Percentiles rank a stretch among this genome's conserved stretches.
Evolutionary conservation across 2,329 filamentous ascomycete species (phyloP).

Genomic region (Talaromyces sp.): DNA sequence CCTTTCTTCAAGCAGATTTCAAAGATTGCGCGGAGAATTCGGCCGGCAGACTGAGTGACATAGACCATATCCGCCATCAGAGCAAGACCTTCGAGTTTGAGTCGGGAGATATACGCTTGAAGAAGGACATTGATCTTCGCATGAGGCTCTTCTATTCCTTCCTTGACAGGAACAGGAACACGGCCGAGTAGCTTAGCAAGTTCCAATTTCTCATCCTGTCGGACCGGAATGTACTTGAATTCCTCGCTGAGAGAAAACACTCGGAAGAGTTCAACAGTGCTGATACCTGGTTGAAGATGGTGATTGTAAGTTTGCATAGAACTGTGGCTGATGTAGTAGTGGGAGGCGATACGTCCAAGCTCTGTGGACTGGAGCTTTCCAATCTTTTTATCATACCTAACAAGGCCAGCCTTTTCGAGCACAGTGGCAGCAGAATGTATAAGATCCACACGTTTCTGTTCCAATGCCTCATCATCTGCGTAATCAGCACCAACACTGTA

Average conservation of each 20-base stretch:
- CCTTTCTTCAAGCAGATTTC: slow-evolving; percentile 97
- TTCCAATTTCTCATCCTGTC: slow-evolving; percentile 96
- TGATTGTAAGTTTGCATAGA: slow-evolving; percentile 98
- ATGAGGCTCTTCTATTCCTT: slow-evolving; percentile 93
- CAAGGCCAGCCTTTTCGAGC: slow-evolving; percentile 79
- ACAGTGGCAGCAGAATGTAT: slow-evolving; percentile 89
- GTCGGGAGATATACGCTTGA: slow-evolving; percentile 92
- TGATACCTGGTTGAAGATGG: slow-evolving; percentile 88
- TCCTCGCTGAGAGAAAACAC: slow-evolving; percentile 95
- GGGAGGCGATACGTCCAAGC: slow-evolving; percentile 89
- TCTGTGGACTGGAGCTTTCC: slow-evolving; percentile 89
- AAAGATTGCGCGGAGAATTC: slow-evolving; percentile 92
- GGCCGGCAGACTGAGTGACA: slow-evolving; percentile 94
- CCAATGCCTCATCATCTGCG: slow-evolving; percentile 82
- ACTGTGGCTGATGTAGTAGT: slow-evolving; percentile 96
- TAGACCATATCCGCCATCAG: slow-evolving; percentile 99
- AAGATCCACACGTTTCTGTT: slow-evolving; percentile 96
- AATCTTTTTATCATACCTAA: slow-evolving; percentile 94
- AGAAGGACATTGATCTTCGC: slow-evolving; percentile 97
- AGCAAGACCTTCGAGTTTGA: slow-evolving; percentile 89
- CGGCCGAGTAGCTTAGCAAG: slow-evolving; percentile 84
- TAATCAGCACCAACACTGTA: slow-evolving; percentile 97
- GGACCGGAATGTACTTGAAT: slow-evolving; percentile 98
- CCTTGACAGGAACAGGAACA: slow-evolving; percentile 95
- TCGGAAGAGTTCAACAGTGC: slow-evolving; percentile 92